These are phyloP conservation scores for Podospora australis DNA, from an alignment of 495 filamentous ascomycete species.

Conservation along the genomic window DNA sequence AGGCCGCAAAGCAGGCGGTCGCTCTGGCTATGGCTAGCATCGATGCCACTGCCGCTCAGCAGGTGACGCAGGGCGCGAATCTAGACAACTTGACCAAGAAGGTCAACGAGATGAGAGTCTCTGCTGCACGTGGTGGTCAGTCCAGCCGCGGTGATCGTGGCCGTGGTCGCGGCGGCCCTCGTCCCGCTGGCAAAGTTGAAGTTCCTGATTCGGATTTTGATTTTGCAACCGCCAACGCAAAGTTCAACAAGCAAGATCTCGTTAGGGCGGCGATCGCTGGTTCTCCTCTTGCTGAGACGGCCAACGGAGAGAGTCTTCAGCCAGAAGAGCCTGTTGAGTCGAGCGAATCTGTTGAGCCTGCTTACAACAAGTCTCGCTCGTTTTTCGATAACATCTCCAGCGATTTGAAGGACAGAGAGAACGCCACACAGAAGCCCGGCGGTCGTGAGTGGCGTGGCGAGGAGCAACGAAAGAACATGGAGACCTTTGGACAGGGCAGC, in stretches of 20 bases:
- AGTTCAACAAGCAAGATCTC: constrained; percentile 96
- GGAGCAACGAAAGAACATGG: constrained; percentile 91
- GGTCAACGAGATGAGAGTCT: constrained; percentile 81
- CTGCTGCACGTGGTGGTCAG: constrained; percentile 39
- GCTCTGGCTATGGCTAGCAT: constrained; percentile 82
- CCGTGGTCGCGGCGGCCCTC: constrained; percentile 44
- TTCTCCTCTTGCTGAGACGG: constrained; percentile 55
- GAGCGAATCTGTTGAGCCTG: constrained; percentile 30
- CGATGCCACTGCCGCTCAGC: constrained; percentile 43
- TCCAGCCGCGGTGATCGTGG: constrained; percentile 45
- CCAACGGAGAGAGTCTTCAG: constrained; percentile 28
- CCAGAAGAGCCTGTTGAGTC: constrained; percentile 31
- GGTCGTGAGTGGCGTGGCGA: constrained; percentile 90
- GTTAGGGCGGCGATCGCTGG: constrained; percentile 87
- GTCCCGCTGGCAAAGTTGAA: constrained; percentile 63
- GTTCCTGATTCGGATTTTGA: constrained; percentile 88
- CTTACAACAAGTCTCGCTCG: constrained; percentile 76
- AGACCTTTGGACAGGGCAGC: constrained; percentile 97
- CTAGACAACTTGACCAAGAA: constrained; percentile 77
- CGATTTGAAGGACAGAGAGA: constrained; percentile 85
- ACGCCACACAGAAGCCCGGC: constrained; percentile 54
- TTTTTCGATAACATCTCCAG: constrained; percentile 99
- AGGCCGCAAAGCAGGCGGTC: constrained; percentile 77
- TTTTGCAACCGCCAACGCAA: constrained; percentile 86
- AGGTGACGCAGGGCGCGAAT: constrained; percentile 37